These are phyloP conservation scores for Monosporozyma unispora DNA, from an alignment of 805 yeast species.

Conservation along the genomic window DNA sequence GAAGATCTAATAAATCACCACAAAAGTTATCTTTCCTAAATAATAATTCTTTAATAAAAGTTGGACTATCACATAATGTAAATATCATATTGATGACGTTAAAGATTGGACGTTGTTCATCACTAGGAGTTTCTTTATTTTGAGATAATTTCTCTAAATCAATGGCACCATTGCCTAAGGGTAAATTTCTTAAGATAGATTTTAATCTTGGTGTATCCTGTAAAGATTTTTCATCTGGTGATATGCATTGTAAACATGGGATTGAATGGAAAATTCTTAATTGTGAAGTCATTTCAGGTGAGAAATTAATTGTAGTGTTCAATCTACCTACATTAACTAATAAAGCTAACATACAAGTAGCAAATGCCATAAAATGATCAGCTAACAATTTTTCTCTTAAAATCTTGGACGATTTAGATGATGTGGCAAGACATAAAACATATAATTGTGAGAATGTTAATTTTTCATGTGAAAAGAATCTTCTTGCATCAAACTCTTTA, in stretches of 20 bases:
- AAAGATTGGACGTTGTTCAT: conserved; percentile 1
- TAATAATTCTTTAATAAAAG: background rate
- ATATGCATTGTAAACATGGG: conserved; percentile 63
- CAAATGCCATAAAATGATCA: conserved; percentile 53
- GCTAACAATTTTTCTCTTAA: conserved; percentile 64
- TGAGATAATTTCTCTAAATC: conserved; percentile 63
- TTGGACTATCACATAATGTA: conserved; percentile 49
- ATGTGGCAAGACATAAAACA: conserved; percentile 69
- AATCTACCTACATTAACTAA: conserved; percentile 87
- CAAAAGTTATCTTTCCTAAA: background rate
- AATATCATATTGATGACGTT: conserved; percentile 76
- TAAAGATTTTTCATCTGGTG: conserved; percentile 54
- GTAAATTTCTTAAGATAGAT: conserved; percentile 58
- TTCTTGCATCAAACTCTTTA: conserved; percentile 31
- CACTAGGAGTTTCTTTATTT: conserved; percentile 28
- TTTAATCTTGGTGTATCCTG: conserved; percentile 94
- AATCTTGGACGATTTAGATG: conserved; percentile 74
- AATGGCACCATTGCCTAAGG: conserved; percentile 24
- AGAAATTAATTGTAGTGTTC: conserved; percentile 91
- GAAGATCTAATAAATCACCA: background rate
- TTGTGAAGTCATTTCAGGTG: conserved; percentile 91
- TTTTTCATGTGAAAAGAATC: conserved; percentile 34
- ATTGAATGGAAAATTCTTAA: conserved; percentile 88
- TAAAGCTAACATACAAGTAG: conserved; percentile 73
- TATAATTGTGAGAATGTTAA: conserved; percentile 80